phyloP scores from a whole-genome alignment of 345 rosid species.

The Erodium maritimum region DNA sequence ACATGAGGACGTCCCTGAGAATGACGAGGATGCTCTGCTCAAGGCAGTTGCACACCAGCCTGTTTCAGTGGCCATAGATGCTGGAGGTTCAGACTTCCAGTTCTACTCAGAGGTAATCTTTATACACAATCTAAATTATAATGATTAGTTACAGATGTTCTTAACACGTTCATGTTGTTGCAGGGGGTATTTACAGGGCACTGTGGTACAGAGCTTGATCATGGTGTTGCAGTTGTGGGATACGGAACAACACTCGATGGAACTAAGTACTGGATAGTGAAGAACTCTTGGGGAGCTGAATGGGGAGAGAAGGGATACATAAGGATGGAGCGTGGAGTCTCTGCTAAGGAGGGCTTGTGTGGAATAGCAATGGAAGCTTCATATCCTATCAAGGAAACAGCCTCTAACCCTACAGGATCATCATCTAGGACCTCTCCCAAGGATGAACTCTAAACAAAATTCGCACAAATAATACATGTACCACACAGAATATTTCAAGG shows the following conservation, averaged over 20 bases:
- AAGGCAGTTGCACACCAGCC: slow-evolving; percentile 61
- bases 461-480: not conserved
- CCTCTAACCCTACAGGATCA: slow-evolving; percentile 39
- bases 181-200: slow-evolving; percentile 53
- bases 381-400: slow-evolving; percentile 61
- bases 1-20: slow-evolving; percentile 22
- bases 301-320: slow-evolving; percentile 90
- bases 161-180: slow-evolving; percentile 59
- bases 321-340: slow-evolving; percentile 37
- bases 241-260: slow-evolving; percentile 38
- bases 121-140: not conserved
- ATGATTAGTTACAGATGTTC: not conserved
- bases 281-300: slow-evolving; percentile 74
- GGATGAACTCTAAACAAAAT: slow-evolving; percentile 47
- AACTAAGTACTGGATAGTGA: slow-evolving; percentile 74
- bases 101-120: slow-evolving; percentile 24
- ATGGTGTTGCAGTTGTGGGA: slow-evolving; percentile 73
- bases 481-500: not conserved
- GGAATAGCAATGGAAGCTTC: slow-evolving; percentile 71
- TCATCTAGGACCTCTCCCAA: slow-evolving; percentile 14
- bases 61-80: slow-evolving; percentile 75
- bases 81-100: slow-evolving; percentile 49
- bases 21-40: slow-evolving; percentile 41
- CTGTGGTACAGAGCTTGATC: slow-evolving; percentile 56
- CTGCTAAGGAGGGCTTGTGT: slow-evolving; percentile 36